These are phyloP conservation scores for Coemansia sp. DNA, from an alignment of 192 early-diverging fungal species.

Conservation along the genomic window DNA sequence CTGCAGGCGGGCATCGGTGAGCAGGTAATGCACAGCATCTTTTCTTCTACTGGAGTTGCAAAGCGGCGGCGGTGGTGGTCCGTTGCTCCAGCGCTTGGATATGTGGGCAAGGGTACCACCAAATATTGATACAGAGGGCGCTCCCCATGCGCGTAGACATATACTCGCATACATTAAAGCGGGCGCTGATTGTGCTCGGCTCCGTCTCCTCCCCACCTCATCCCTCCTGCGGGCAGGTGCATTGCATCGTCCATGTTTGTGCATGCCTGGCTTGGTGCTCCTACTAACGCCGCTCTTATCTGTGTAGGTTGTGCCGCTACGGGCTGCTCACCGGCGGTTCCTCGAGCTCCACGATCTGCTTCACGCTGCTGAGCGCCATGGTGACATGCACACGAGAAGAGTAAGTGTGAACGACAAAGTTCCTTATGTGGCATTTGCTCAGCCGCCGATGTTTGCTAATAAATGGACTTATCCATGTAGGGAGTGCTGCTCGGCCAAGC, in stretches of 20 bases:
- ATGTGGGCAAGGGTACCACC: neutral
- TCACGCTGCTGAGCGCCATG: constrained; percentile 12
- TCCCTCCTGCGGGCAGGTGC: constrained; percentile 5
- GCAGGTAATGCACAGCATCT: constrained; percentile 22
- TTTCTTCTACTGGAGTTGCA: no score
- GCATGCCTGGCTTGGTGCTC: neutral
- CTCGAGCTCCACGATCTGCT: constrained; percentile 42
- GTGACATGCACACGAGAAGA: neutral
- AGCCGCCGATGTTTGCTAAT: no score
- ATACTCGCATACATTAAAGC: constrained; percentile 33
- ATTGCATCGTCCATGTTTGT: constrained; percentile 3
- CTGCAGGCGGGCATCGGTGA: constrained; percentile 16
- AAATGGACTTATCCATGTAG: constrained; percentile 16
- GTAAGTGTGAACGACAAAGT: neutral
- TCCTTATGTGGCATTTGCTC: no score
- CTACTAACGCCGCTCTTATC: neutral
- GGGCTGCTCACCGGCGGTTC: constrained; percentile 28
- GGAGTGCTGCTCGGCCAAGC: constrained; percentile 21
- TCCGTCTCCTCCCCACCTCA: neutral
- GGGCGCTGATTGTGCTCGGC: neutral
- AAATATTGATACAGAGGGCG: neutral
- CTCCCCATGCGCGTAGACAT: constrained; percentile 2
- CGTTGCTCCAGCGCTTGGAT: neutral
- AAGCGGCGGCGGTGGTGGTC: neutral
- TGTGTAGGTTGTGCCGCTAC: constrained; percentile 30